These are phyloP conservation scores for Gilbertella persicaria DNA, from an alignment of 371 early-diverging fungal genomes.

Conservation along the genomic window DNA sequence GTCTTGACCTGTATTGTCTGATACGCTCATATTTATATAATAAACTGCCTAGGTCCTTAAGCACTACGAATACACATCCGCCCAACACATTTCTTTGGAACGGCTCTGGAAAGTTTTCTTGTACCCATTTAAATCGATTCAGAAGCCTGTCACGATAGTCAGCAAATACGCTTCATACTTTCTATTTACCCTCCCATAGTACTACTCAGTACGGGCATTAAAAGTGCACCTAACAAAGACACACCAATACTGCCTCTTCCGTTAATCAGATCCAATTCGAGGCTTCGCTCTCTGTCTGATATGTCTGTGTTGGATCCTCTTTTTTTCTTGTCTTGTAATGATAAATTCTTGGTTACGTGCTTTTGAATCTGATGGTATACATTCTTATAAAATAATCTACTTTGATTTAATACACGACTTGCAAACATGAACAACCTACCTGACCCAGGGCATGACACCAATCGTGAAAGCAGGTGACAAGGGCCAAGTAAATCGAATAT, in stretches of 20 bases:
- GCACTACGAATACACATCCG: conserved; percentile 62
- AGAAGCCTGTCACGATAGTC: conserved; percentile 36
- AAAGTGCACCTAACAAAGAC: conserved; percentile 53
- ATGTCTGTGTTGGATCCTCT: not conserved
- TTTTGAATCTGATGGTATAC: conserved; percentile 10
- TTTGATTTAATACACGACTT: not conserved
- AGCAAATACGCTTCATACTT: not conserved
- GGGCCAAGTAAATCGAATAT: conserved; percentile 49
- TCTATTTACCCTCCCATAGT: conserved; percentile 38
- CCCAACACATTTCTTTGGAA: conserved; percentile 62
- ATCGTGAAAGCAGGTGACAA: conserved; percentile 56
- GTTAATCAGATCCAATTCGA: conserved; percentile 29
- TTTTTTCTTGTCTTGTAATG: conserved; percentile 11
- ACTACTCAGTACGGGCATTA: conserved; percentile 52
- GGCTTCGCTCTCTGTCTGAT: conserved; percentile 25
- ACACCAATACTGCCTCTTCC: conserved; percentile 44
- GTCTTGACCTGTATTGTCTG: conserved; percentile 40
- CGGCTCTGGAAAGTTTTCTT: conserved; percentile 54
- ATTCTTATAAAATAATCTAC: conserved; percentile 25
- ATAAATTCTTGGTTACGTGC: conserved; percentile 12
- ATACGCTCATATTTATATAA: conserved; percentile 44
- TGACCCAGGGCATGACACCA: conserved; percentile 60
- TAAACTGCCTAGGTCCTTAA: conserved; percentile 50
- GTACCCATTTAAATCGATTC: conserved; percentile 44
- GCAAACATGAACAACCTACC: too few relatives aligned